Evolutionary conservation across 352 stramenopile species (phyloP).

Genomic region (Pythium diclinum): DNA sequence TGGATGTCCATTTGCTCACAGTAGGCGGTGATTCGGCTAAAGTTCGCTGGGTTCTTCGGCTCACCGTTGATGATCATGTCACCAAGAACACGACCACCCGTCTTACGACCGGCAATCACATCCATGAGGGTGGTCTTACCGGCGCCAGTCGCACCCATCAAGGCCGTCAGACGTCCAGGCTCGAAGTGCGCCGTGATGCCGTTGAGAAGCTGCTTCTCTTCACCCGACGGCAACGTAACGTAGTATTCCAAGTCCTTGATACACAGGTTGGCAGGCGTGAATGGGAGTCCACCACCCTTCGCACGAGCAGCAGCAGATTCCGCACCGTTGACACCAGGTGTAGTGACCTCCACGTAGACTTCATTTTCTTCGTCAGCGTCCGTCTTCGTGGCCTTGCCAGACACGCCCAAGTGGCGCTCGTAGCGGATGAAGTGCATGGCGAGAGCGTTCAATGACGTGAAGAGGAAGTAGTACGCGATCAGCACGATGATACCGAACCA

Average conservation of each 20-base stretch:
- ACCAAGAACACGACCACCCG: constrained; percentile 66
- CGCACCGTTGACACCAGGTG: constrained; percentile 18
- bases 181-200: constrained; percentile 51
- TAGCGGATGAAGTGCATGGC: constrained; percentile 55
- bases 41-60: constrained; percentile 68
- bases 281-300: constrained; percentile 33
- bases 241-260: constrained; percentile 50
- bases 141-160: constrained; percentile 70
- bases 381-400: constrained; percentile 31
- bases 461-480: constrained; percentile 51
- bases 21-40: constrained; percentile 87
- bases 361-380: constrained; percentile 28
- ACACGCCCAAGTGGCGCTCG: constrained; percentile 42
- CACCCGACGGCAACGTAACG: constrained; percentile 47
- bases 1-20: constrained; percentile 88
- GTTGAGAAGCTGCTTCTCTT: constrained; percentile 42
- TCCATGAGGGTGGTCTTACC: constrained; percentile 70
- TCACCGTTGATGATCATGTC: constrained; percentile 91
- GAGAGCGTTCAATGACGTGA: constrained; percentile 43
- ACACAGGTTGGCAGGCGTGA: constrained; percentile 40
- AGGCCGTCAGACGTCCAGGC: constrained; percentile 59
- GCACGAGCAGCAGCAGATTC: constrained; percentile 3
- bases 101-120: constrained; percentile 72
- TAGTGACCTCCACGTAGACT: constrained; percentile 42
- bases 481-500: constrained; percentile 48